Evolutionary conservation across 768 basidiomycete species (phyloP).

Genomic region (Russula lepida): DNA sequence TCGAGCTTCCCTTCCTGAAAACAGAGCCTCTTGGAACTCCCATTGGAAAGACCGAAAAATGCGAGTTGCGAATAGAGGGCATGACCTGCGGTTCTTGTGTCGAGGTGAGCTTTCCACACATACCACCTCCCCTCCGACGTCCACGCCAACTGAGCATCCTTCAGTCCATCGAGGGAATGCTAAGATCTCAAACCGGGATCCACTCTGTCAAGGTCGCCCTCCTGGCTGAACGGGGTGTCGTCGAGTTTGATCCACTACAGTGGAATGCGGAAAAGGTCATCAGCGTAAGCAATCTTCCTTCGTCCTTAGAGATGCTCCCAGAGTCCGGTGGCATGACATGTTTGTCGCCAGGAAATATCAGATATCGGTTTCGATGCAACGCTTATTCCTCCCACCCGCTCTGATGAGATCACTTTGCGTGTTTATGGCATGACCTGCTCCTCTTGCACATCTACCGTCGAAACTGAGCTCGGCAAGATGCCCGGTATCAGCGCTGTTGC

Average conservation of each 20-base stretch:
- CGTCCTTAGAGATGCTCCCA: background rate
- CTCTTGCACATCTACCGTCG: slow-evolving; percentile 71
- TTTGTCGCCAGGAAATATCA: slow-evolving; percentile 62
- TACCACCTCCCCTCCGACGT: background rate
- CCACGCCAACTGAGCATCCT: background rate
- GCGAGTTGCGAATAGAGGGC: slow-evolving; percentile 76
- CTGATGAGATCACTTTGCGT: slow-evolving; percentile 64
- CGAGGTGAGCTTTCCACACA: slow-evolving; percentile 49
- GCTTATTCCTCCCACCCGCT: slow-evolving; percentile 53
- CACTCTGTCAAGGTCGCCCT: slow-evolving; percentile 88
- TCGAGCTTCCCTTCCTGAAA: slow-evolving; percentile 25
- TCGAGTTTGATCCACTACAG: slow-evolving; percentile 78
- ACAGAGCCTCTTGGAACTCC: slow-evolving; percentile 26
- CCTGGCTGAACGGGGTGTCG: slow-evolving; percentile 85
- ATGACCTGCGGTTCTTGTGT: slow-evolving; percentile 91
- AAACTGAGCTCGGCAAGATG: slow-evolving; percentile 53
- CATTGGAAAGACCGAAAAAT: slow-evolving; percentile 37
- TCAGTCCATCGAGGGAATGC: slow-evolving; percentile 79
- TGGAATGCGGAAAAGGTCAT: slow-evolving; percentile 82
- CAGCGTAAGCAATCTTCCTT: slow-evolving; percentile 44
- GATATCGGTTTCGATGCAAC: slow-evolving; percentile 91
- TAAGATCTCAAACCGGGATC: slow-evolving; percentile 82
- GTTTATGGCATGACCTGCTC: slow-evolving; percentile 91
- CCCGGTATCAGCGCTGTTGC: slow-evolving; percentile 69
- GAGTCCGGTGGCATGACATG: background rate